A percentile compares a stretch with the other conserved stretches of the same genome.
These are phyloP conservation scores for Syzygium oleosum DNA, from an alignment of 345 rosid genomes.

Conservation along the genomic window DNA sequence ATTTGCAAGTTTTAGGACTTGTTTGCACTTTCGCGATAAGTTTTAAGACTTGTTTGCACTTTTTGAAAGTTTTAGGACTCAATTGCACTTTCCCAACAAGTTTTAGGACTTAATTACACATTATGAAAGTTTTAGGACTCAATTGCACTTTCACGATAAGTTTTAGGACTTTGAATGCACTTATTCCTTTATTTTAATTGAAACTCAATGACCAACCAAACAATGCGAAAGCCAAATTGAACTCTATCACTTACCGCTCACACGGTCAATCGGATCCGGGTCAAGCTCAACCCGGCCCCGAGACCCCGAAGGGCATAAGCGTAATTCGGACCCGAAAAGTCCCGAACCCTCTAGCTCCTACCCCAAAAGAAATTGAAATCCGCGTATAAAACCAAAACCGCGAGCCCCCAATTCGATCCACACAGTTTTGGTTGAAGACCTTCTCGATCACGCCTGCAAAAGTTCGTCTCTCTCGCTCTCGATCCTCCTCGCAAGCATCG, in stretches of 20 bases:
- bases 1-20: too few relatives aligned
- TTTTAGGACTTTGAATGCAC: too few relatives aligned
- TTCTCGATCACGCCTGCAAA: too few relatives aligned
- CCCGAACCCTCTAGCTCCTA: neutral
- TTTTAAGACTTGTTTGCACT: too few relatives aligned
- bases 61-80: too few relatives aligned
- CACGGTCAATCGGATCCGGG: neutral
- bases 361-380: neutral
- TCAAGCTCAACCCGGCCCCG: neutral
- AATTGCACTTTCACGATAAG: too few relatives aligned
- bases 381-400: neutral
- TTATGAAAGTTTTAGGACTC: too few relatives aligned
- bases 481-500: neutral
- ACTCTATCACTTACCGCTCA: neutral
- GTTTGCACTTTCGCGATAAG: too few relatives aligned
- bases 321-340: neutral
- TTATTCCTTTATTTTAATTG: neutral
- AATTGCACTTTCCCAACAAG: too few relatives aligned
- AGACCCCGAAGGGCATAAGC: neutral
- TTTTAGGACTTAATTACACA: too few relatives aligned
- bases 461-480: neutral
- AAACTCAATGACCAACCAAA: neutral
- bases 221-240: neutral
- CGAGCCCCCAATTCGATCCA: neutral
- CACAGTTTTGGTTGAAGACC: neutral